Evolutionary conservation across 768 basidiomycete genomes (phyloP), one percentile per base, ranked within the genome.

Genomic region (Boletus sensibilis): DNA sequence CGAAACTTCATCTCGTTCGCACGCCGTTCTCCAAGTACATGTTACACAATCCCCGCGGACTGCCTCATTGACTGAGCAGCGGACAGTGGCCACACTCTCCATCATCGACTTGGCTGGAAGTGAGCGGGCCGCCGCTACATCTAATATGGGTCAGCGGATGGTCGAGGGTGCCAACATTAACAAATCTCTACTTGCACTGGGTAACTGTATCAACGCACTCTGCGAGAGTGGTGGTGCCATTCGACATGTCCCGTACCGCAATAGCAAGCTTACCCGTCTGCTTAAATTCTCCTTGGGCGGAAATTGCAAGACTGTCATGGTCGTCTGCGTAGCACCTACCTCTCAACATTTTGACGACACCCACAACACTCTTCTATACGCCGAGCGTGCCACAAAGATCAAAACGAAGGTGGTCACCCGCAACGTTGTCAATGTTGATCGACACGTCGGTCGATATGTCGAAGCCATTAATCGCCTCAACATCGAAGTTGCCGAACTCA

Each of bases 241-340:
- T 56, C 90, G 91, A 35, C 97, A 98, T 70, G 82, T 99, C 13
- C 97, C 97, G 0, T 99, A 98, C 73, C 85, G 97, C 53, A 97
- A 99, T 76, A 94, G 92, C 79, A 99, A 99, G 75, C 89, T 99
- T 61, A 99, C 97, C 1, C 90, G 97, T 41, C 75, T 98, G 43
- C 87, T 98, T 68, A 98, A 98, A 73, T 98, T 98, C 78, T 95
- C 96, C 1, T 83, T 98, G 46, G 96, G 96, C 1, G 97, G 97
- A 7, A 98, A 98, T 72, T 99, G 97, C 82, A 93, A 96, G 75
- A 99, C 97, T 1, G 94, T 97, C 68, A 99, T 98, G 97, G 93
- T 98, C 60, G 96, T 98, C 58, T 98, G 97, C 70, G 80, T 99
- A 45, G 94, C 94, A 1, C 97, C 97, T 2, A 94, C 94, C 5